A percentile compares a stretch with the other conserved stretches of the same genome.
Conservation (phyloP, 164 flowering plant species). For the Chimonanthus salicifolius region DNA sequence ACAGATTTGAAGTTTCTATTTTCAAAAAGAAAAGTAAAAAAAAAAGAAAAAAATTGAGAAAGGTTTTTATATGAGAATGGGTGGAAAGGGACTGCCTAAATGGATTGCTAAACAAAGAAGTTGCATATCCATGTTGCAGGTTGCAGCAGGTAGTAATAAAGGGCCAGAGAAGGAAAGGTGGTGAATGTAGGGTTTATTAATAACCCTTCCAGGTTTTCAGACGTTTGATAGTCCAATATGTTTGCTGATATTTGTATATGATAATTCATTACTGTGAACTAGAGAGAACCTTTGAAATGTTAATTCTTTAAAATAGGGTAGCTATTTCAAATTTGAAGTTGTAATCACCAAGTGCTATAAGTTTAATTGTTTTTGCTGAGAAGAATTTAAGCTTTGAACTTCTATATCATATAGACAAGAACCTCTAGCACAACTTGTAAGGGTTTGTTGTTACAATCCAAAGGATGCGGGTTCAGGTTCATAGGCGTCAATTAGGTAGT, state of each 20-base stretch:
- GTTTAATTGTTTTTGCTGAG: background rate
- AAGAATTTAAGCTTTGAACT: background rate
- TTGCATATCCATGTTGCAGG: slow-evolving; percentile 24
- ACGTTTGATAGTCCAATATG: background rate
- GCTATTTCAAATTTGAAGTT: background rate
- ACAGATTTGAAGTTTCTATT: background rate
- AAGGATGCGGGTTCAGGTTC: no score
- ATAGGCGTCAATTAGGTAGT: no score
- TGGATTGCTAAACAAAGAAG: background rate
- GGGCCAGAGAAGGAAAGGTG: slow-evolving; percentile 22
- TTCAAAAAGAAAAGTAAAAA: no score
- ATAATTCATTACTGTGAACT: background rate
- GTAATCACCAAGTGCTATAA: background rate
- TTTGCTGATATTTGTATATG: background rate
- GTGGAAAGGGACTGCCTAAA: background rate
- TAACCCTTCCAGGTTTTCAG: background rate
- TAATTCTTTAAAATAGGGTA: background rate
- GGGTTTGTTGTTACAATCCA: no score
- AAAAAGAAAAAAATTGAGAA: no score
- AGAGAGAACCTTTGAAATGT: background rate
- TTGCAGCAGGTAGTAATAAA: slow-evolving; percentile 23
- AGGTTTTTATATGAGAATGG: no score
- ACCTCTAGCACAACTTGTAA: no score
- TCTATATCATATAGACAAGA: background rate
- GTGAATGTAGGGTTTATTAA: slow-evolving; percentile 16